Base-by-base conservation (phyloP, 768 basidiomycete species). In the Tricholomella constricta region DNA sequence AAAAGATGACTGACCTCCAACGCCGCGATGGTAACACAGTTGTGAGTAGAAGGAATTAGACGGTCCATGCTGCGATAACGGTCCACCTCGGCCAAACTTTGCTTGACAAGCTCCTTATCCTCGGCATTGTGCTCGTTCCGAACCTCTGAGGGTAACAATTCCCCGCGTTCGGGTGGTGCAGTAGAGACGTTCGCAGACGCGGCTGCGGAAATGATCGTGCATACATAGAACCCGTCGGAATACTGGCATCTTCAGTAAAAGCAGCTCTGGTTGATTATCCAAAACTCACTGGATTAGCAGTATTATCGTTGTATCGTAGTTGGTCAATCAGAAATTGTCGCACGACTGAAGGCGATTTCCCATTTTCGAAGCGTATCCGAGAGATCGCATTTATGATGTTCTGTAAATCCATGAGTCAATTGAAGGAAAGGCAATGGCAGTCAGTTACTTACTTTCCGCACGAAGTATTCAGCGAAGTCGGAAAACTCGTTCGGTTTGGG, bases 41-140 rank as follows among this genome's bases (percentile, higher is more conserved):
- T 99, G 61, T 96, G 94, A 43, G 86, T 85, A 1, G 95, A 96
- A 8, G 97, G 94, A 51, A 98, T 94, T 14, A 98, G 77, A 49
- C 94, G 80, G 69, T 99, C 97, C 86, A 97, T 93, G 63, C 86
- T 91, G 51, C 93, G 86, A 72, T 95, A 96, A 38, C 96, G 82
- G 62, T 94, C 91, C 27, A 98, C 83, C 65, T 96, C 93, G 17
- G 85, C 79, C 40, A 88, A 67, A 2, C 88, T 89, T 59, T 88
- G 84, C 60, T 86, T 85, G 44, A 95, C 68, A 10, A 95, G 75
- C 32, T 82, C 80, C 23, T 73, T 74, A 59, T 91, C 89, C 65
- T 91, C 87, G 20, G 74, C 73, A 58, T 77, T 89, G 56, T 86
- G 82, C 52, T 89, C 83, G 17, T 75, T 80, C 43, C 79, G 81